These are phyloP conservation scores for Haplosporangium sp. DNA, from an alignment of 371 early-diverging fungal genomes.

Conservation along the genomic window DNA sequence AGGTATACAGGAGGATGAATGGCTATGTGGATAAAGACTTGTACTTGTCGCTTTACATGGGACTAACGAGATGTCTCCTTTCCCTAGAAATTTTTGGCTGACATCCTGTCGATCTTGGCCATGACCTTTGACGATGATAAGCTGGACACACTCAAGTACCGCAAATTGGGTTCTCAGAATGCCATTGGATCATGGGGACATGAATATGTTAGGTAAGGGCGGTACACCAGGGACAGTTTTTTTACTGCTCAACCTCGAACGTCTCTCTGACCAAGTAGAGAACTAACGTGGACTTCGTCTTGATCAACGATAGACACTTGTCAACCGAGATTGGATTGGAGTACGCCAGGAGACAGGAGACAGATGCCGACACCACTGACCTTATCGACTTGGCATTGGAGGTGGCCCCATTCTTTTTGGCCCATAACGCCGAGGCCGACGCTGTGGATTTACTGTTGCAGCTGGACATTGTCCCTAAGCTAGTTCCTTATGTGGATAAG, in stretches of 20 bases:
- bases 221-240: background rate
- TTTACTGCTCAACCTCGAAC: background rate
- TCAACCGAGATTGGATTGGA: slow-evolving; percentile 93
- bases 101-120: slow-evolving; percentile 94
- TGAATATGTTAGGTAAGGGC: slow-evolving; percentile 88
- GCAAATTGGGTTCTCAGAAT: slow-evolving; percentile 84
- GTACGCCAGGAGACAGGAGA: slow-evolving; percentile 73
- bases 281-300: background rate
- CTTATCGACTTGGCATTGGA: slow-evolving; percentile 80
- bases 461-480: slow-evolving; percentile 82
- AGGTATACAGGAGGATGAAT: slow-evolving; percentile 56
- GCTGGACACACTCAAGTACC: slow-evolving; percentile 86
- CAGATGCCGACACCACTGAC: slow-evolving; percentile 69
- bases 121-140: slow-evolving; percentile 95
- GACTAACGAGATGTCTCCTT: background rate
- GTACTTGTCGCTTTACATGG: background rate
- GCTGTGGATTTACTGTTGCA: slow-evolving; percentile 96
- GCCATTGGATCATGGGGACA: slow-evolving; percentile 97
- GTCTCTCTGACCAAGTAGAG: background rate
- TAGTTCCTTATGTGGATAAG: slow-evolving; percentile 87
- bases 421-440: slow-evolving; percentile 98
- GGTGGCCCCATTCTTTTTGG: slow-evolving; percentile 93
- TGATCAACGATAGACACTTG: slow-evolving; percentile 71
- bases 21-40: background rate
- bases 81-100: slow-evolving; percentile 81